Evolutionary conservation across 345 rosid genomes (phyloP).

Genomic region (Hibiscus syriacus): DNA sequence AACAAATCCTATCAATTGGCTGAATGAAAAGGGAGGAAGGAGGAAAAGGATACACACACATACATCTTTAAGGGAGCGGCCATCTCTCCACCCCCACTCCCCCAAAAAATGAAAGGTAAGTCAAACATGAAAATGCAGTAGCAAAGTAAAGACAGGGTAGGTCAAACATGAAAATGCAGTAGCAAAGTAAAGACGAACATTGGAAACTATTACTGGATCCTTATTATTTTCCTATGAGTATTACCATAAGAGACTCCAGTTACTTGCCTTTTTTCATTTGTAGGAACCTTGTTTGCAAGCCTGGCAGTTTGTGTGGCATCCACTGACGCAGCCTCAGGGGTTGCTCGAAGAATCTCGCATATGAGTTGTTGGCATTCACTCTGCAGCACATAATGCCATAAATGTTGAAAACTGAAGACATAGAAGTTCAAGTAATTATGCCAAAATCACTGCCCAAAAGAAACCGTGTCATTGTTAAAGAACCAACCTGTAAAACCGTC

Average conservation of each 20-base stretch:
- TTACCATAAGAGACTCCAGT: not conserved
- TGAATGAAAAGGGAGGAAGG: not conserved
- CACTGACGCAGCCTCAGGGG: conserved; percentile 97
- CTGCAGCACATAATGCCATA: conserved; percentile 33
- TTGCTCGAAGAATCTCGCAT: conserved; percentile 96
- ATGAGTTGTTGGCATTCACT: conserved; percentile 99
- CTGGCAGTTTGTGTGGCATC: conserved; percentile 97
- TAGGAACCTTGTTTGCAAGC: conserved; percentile 76
- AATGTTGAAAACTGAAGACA: conserved; percentile 13
- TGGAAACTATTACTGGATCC: not conserved
- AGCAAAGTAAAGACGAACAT: not conserved
- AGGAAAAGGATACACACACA: not conserved
- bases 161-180: not conserved
- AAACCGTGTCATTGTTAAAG: not conserved
- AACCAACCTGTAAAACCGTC: conserved; percentile 80
- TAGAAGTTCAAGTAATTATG: conserved; percentile 10
- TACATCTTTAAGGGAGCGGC: not conserved
- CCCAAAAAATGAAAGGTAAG: not conserved
- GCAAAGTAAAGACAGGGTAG: not conserved
- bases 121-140: not conserved
- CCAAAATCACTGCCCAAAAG: conserved; percentile 5
- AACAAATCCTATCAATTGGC: not conserved
- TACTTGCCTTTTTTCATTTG: conserved; percentile 80
- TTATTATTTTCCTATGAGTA: not conserved
- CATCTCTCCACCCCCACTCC: not conserved